A percentile compares a stretch with the other conserved stretches of the same genome.
Evolutionary conservation across 805 yeast genomes (phyloP).

Genomic region (Kazachstania kunashirensis): DNA sequence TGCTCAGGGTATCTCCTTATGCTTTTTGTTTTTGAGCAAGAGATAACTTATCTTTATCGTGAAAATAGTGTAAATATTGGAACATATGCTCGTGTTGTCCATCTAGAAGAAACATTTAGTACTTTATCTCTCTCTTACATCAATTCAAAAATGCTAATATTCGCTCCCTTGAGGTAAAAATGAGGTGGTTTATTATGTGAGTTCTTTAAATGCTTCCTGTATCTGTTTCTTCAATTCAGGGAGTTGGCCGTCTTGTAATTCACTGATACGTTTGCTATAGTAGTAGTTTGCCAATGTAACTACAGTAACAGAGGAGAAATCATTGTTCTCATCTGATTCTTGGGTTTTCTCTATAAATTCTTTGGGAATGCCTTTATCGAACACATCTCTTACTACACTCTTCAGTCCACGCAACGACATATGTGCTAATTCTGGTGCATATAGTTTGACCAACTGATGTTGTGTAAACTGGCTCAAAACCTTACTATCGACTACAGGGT

Average conservation of each 20-base stretch:
- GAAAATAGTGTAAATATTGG: no score
- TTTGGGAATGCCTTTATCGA: constrained; percentile 12
- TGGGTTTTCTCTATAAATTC: no score
- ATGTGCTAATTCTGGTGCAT: constrained; percentile 17
- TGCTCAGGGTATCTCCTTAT: no score
- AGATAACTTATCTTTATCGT: no score
- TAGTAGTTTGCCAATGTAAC: constrained; percentile 23
- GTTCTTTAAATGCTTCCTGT: background rate
- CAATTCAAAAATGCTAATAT: no score
- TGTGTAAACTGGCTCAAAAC: constrained; percentile 13
- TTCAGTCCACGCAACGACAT: constrained; percentile 19
- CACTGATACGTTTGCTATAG: constrained; percentile 17
- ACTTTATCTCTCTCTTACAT: no score
- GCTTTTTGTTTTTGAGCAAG: no score
- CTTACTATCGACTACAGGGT: constrained; percentile 23
- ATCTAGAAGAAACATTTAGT: no score
- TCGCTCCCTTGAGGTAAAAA: background rate
- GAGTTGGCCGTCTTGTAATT: constrained; percentile 14
- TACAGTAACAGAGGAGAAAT: constrained; percentile 11
- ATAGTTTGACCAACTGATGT: constrained; percentile 19
- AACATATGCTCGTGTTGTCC: no score
- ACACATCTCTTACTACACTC: constrained; percentile 15
- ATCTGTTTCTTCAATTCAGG: constrained; percentile 17
- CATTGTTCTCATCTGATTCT: background rate
- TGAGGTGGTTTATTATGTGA: no score